These are phyloP conservation scores for Aegilops tauschii DNA, from an alignment of 176 grass and related monocot species.

Conservation along the genomic window DNA sequence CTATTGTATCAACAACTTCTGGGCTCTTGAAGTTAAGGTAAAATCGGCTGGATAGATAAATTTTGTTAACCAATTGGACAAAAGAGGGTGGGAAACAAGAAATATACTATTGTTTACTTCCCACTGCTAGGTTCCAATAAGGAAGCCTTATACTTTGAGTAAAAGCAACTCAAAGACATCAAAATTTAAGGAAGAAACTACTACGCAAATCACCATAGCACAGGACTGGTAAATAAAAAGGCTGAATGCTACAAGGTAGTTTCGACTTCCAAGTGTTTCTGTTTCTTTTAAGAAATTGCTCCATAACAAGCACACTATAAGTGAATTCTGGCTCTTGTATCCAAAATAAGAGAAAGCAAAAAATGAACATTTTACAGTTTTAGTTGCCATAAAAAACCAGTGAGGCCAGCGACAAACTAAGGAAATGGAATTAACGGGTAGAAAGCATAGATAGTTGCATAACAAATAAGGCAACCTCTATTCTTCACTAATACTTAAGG, in stretches of 20 bases:
- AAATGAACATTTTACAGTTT: background rate
- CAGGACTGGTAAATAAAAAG: background rate
- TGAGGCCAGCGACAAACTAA: background rate
- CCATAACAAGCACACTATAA: background rate
- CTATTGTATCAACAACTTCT: conserved; percentile 48
- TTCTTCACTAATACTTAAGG: background rate
- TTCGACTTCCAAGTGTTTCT: background rate
- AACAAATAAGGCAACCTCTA: conserved; percentile 13
- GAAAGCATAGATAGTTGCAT: background rate
- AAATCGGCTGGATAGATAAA: conserved; percentile 45
- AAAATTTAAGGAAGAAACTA: background rate
- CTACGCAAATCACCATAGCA: background rate
- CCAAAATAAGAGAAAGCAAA: background rate
- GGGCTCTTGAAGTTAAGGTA: conserved; percentile 72
- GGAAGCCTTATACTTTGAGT: background rate
- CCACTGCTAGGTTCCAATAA: conserved; percentile 4
- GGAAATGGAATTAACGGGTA: background rate
- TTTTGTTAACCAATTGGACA: conserved; percentile 1
- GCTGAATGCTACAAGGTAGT: background rate
- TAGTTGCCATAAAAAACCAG: background rate
- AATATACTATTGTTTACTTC: conserved; percentile 9
- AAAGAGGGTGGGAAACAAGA: conserved; percentile 2
- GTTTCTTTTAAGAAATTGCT: background rate
- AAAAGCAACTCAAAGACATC: background rate
- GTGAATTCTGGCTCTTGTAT: background rate